Base-by-base conservation (phyloP, 2,329 filamentous ascomycete species). In the Aureobasidium namibiae region DNA sequence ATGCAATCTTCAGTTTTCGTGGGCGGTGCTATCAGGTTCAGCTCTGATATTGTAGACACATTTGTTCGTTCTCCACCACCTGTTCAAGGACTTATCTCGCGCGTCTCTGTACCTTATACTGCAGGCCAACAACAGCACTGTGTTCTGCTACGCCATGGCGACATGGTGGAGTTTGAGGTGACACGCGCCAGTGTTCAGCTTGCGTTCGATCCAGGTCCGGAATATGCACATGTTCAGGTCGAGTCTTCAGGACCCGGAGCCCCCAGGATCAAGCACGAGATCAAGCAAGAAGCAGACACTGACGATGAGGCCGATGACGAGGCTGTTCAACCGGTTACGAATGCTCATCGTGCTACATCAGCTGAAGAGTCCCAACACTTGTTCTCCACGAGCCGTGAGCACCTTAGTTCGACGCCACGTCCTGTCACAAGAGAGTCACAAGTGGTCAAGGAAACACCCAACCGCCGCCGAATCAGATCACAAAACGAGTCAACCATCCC, bases 371-470 rank as follows among this genome's bases (percentile, higher is more conserved):
- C 57, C 7, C 57, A 59, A 23, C 45, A 42, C n/a, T 14, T 50
- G 16, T 59, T 41, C 10, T 59, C 57, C 3, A 59, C 57, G 8
- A 59, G 57, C n/a, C 46, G 57, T 16, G 57, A 59, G 29, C 26
- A 59, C 14, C 26, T 50, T 14, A 59, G 56, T 34, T 36, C 34
- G 14, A 59, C 45, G 16, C 38, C 56, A 8, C 36, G 24, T 23
- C 34, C 41, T 8, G 21, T 6, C 16, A 54, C 50, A 5, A 42
- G 24, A 24, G 46, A 49, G 7, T 59, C 56, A 16, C 44, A 59
- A 44, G 26, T 50, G 13, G 45, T 59, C n/a, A 33, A 41, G 24
- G 56, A 59, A 1, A 49, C 56, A 1, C 56, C 56, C 13, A 49
- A 36, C 14, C 56, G 45, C 18, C 44, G 34, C 13, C 24, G 36